Evolutionary conservation across 164 flowering plant species (phyloP), one percentile per base, ranked within the genome.

Genomic region (Piper betle): DNA sequence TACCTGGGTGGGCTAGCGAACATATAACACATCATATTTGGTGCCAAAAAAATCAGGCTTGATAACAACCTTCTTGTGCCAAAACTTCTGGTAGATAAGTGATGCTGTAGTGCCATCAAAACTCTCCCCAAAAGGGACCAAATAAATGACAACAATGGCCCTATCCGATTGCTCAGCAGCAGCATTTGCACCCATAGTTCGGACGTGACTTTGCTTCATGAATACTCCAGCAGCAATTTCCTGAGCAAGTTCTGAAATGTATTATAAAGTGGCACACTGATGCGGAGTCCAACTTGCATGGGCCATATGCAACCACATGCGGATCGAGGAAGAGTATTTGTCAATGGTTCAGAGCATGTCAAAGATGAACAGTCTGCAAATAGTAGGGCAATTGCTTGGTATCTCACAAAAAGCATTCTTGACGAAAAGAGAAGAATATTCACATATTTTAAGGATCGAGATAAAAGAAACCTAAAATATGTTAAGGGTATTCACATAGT

Each of bases 231-330:
- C 57, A n/a, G 92, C 83, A 68, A 86, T 76, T 71, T 88, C 90
- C 59, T 52, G 56, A 10, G 90, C 89, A 16, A 88, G 75, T 77
- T 84, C 83, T 6, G 89, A 82, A 65, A 88, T 90, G 74, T 80
- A 72, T 85, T 80, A 65, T 82, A 88, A 3, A 88, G 78, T 19
- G 84, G 75, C 66, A 86, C 82, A 73, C 79, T 67, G 33, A 88
- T 83, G 62, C 81, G 80, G 15, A 88, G 69, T 42, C 74, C 84
- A 68, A 88, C 87, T 80, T 84, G 82, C 76, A 88, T 85, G 4
- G 96, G 96, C 72, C 48, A 69, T 20, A 88, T 88, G 67, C 96
- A 88, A 57, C 71, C 80, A 70, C 96, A 88, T 5, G 88, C 90
- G 55, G 92, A 77, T 52, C 88, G 90, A 59, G 88, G 88, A 55